phyloP scores from a whole-genome alignment of 2,329 filamentous ascomycete genomes.

The Penicillium griseofulvum region DNA sequence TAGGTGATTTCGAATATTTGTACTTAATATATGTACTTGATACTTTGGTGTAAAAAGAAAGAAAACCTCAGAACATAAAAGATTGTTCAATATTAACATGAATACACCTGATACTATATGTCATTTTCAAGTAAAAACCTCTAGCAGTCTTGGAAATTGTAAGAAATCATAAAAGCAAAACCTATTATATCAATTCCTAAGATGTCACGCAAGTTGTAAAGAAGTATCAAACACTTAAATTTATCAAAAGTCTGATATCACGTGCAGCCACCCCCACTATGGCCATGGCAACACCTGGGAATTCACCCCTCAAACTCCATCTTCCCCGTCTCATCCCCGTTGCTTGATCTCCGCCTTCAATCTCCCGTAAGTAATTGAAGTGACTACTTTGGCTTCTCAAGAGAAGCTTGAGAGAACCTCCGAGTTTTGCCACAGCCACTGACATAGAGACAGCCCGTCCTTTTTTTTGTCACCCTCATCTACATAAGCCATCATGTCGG shows the following conservation, averaged over 20 bases:
- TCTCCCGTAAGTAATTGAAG: constrained; percentile 8
- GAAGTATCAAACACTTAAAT: constrained; percentile 11
- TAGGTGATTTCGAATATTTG: not conserved
- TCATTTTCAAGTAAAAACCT: not conserved
- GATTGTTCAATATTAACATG: no score
- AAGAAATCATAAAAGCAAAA: not conserved
- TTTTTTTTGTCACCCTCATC: constrained; percentile 20
- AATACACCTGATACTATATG: not conserved
- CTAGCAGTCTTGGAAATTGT: not conserved
- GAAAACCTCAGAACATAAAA: not conserved
- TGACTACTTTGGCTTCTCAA: not conserved
- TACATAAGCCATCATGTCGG: constrained; percentile 35
- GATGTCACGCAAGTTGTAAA: not conserved
- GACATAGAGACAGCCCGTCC: constrained; percentile 30
- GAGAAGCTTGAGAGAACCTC: not conserved
- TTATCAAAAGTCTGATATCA: constrained; percentile 22
- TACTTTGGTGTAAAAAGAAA: not conserved
- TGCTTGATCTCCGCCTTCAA: constrained; percentile 11
- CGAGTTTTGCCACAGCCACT: constrained; percentile 19
- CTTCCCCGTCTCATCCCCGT: constrained; percentile 20
- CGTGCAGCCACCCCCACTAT: constrained; percentile 31
- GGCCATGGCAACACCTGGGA: constrained; percentile 34
- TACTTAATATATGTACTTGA: not conserved
- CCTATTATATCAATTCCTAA: not conserved
- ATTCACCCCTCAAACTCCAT: constrained; percentile 36